phyloP scores from a whole-genome alignment of 345 rosid species.

The Populus ilicifolia region DNA sequence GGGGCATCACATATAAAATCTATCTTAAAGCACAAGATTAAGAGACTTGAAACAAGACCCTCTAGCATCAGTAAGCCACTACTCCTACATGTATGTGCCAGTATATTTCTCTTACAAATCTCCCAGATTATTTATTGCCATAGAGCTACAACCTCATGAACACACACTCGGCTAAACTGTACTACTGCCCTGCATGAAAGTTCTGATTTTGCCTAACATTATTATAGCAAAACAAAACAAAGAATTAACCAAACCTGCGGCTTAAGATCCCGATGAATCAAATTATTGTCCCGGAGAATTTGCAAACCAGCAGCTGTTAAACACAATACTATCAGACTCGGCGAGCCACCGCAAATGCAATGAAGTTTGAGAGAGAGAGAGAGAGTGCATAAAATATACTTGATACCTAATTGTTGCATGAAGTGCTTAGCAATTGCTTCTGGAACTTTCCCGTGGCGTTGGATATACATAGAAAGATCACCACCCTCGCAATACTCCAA shows the following conservation, averaged over 20 bases:
- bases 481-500: slow-evolving; percentile 93
- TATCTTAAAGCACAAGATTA: slow-evolving; percentile 12
- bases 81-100: not conserved
- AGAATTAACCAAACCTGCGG: slow-evolving; percentile 69
- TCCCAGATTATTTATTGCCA: slow-evolving; percentile 1
- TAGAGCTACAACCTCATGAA: not conserved
- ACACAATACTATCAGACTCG: slow-evolving; percentile 4
- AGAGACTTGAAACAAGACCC: not conserved
- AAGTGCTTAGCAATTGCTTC: slow-evolving; percentile 84
- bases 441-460: slow-evolving; percentile 64
- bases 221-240: not conserved
- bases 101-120: not conserved
- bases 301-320: slow-evolving; percentile 74
- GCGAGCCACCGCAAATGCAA: not conserved
- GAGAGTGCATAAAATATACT: slow-evolving; percentile 2
- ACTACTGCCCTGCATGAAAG: not conserved
- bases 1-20: slow-evolving; percentile 12
- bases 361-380: not conserved
- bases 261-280: slow-evolving; percentile 92
- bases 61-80: not conserved
- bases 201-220: not conserved
- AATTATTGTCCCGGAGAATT: slow-evolving; percentile 85
- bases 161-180: not conserved
- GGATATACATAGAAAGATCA: slow-evolving; percentile 79
- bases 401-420: slow-evolving; percentile 82